Evolutionary conservation across 176 grass and related monocot species (phyloP), one percentile per base, ranked within the genome.

Genomic region (barley (Hordeum vulgare)): DNA sequence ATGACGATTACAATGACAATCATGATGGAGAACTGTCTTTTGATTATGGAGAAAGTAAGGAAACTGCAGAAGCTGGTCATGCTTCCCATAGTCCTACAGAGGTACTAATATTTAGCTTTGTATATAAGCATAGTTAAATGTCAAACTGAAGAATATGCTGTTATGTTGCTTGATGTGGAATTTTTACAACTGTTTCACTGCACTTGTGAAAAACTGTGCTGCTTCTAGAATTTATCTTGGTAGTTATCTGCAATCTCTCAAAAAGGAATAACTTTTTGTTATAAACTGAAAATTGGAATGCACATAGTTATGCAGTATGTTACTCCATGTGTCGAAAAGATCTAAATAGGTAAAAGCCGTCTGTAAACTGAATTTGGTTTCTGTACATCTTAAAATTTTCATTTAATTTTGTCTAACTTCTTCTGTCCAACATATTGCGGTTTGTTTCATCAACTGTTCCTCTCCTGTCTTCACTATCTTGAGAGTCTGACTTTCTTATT

Each of bases 11-110:
- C 85, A 84, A 86, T 82, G 84, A 59, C 26, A 94, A 88, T 80
- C 86, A 87, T 89, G 90, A 93, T 77, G 90, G 83, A 70, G 91
- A 90, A 27, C 44, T 90, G 54, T 93, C 90, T 80, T 95, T 98
- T 93, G 93, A 91, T 68, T 95, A 95, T 90, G 93, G 85, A 80
- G 86, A 88, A 79, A 85, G 62, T 76, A 88, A 77, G 63, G 86
- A 78, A 31, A 84, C 25, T 40, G 71, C 80, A 67, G 88, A 89
- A 78, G 85, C 41, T 76, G 75, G 21, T 56, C 73, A 92, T 29
- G 54, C 79, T 84, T 83, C 88, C 63, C 93, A 79, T 75, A 93
- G 41, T 62, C 88, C 83, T 75, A 83, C 74, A 41, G 90, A 98
- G 88, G 95, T 95, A 90, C 47, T 66, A 80, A 56, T 67, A 35